phyloP scores from a whole-genome alignment of 306 rosid species.

The Lupinus albus region DNA sequence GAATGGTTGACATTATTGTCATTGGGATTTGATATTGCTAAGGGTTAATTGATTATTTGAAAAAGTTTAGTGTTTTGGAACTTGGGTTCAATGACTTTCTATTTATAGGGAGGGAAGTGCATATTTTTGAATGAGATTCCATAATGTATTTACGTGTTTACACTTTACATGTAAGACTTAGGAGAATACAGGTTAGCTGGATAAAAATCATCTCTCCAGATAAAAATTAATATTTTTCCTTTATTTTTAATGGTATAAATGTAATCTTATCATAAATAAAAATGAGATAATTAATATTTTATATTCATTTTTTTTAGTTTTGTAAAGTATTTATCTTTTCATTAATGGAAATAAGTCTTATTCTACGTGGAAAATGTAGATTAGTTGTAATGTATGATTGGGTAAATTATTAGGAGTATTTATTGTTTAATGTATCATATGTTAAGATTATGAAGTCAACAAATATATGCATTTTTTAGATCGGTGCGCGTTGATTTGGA shows the following conservation, averaged over 20 bases:
- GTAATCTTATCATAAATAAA: too few relatives aligned
- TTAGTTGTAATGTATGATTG: neutral
- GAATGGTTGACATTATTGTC: conserved; percentile 26
- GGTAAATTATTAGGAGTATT: neutral
- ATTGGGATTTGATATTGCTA: conserved; percentile 10
- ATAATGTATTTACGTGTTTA: neutral
- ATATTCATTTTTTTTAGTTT: too few relatives aligned
- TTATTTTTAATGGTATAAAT: too few relatives aligned
- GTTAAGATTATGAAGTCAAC: neutral
- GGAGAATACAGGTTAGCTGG: neutral
- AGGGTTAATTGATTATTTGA: neutral
- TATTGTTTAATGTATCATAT: neutral
- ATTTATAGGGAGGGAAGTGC: conserved; percentile 2
- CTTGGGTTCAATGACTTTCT: neutral
- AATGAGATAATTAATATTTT: too few relatives aligned
- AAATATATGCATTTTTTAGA: neutral
- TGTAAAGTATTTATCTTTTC: too few relatives aligned
- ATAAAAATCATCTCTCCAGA: too few relatives aligned
- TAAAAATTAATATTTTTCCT: too few relatives aligned
- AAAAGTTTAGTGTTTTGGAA: neutral
- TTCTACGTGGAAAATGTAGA: neutral
- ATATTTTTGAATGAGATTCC: neutral
- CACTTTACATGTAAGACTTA: neutral
- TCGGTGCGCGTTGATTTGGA: neutral
- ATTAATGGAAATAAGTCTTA: too few relatives aligned